Conservation (phyloP, 2,329 filamentous ascomycete species). For the Paecilomyces fulvus region DNA sequence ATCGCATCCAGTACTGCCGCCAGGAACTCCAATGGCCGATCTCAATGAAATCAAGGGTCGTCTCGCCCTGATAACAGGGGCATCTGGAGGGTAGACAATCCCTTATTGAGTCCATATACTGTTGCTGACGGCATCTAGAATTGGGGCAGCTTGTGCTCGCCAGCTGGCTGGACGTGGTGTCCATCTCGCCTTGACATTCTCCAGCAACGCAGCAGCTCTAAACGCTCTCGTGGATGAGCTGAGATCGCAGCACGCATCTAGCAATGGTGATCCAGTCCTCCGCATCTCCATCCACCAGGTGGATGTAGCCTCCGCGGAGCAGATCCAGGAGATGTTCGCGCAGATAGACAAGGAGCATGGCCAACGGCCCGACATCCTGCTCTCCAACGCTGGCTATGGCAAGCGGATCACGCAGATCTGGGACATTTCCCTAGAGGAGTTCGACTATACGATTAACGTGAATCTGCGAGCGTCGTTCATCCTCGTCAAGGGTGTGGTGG, state of each 20-base stretch:
- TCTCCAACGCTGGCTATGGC: conserved; percentile 60
- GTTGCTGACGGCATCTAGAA: conserved; percentile 34
- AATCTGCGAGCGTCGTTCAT: conserved; percentile 57
- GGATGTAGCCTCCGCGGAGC: conserved; percentile 47
- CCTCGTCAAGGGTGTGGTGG: conserved; percentile 51
- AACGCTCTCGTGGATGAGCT: conserved; percentile 38
- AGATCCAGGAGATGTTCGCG: conserved; percentile 47
- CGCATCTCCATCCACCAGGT: conserved; percentile 49
- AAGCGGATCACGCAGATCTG: conserved; percentile 49
- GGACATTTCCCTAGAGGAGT: conserved; percentile 56
- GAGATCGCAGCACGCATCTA: conserved; percentile 20
- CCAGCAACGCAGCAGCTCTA: conserved; percentile 42
- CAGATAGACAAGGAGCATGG: conserved; percentile 47
- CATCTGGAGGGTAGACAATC: conserved; percentile 49
- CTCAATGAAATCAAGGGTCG: conserved; percentile 45
- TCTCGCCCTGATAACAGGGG: conserved; percentile 52
- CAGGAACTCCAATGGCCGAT: conserved; percentile 10
- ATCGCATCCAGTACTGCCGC: not conserved
- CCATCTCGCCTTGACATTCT: conserved; percentile 53
- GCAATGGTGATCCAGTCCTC: conserved; percentile 10
- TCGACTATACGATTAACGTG: conserved; percentile 54
- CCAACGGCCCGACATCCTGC: conserved; percentile 52
- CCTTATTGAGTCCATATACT: not conserved
- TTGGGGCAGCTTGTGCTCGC: conserved; percentile 51
- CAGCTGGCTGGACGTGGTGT: conserved; percentile 46